Evolutionary conservation across 2,329 filamentous ascomycete genomes (phyloP).

Genomic region (Chaetomium globosum): DNA sequence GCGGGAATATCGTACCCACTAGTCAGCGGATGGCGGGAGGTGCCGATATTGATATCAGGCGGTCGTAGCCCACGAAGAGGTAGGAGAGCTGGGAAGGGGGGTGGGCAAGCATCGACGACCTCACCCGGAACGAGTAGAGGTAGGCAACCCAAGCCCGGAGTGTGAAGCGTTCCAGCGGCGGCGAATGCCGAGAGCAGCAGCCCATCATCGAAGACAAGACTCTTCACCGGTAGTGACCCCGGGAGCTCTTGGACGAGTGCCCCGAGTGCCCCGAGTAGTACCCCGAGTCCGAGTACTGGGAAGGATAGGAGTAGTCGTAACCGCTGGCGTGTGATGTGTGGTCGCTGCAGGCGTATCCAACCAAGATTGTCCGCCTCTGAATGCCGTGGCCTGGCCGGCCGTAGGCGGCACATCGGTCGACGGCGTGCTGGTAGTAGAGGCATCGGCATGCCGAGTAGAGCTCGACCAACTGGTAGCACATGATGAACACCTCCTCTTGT

Average conservation of each 20-base stretch:
- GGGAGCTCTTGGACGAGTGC: slow-evolving; percentile 48
- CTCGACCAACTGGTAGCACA: slow-evolving; percentile 89
- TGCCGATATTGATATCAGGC: slow-evolving; percentile 46
- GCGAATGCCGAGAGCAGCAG: slow-evolving; percentile 47
- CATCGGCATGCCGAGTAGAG: slow-evolving; percentile 85
- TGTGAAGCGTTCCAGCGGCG: slow-evolving; percentile 49
- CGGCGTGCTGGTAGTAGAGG: slow-evolving; percentile 82
- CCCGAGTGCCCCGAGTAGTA: slow-evolving; percentile 50
- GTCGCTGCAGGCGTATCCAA: slow-evolving; percentile 74
- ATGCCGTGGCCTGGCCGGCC: slow-evolving; percentile 72
- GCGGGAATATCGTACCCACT: neutral
- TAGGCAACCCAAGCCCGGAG: slow-evolving; percentile 53
- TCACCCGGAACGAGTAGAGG: slow-evolving; percentile 52
- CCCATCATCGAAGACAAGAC: slow-evolving; percentile 56
- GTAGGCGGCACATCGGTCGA: slow-evolving; percentile 79
- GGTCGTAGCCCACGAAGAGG: slow-evolving; percentile 52
- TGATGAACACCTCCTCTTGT: slow-evolving; percentile 45
- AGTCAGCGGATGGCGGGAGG: slow-evolving; percentile 38
- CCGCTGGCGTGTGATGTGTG: slow-evolving; percentile 49
- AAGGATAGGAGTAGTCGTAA: slow-evolving; percentile 44
- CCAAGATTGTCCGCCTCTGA: slow-evolving; percentile 74
- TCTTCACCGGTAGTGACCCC: slow-evolving; percentile 53
- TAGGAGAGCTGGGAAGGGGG: slow-evolving; percentile 54
- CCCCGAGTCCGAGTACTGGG: slow-evolving; percentile 58
- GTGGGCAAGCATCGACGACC: slow-evolving; percentile 41